These are phyloP conservation scores for Xylaria sp. DNA, from an alignment of 2,329 filamentous ascomycete species.

Conservation along the genomic window DNA sequence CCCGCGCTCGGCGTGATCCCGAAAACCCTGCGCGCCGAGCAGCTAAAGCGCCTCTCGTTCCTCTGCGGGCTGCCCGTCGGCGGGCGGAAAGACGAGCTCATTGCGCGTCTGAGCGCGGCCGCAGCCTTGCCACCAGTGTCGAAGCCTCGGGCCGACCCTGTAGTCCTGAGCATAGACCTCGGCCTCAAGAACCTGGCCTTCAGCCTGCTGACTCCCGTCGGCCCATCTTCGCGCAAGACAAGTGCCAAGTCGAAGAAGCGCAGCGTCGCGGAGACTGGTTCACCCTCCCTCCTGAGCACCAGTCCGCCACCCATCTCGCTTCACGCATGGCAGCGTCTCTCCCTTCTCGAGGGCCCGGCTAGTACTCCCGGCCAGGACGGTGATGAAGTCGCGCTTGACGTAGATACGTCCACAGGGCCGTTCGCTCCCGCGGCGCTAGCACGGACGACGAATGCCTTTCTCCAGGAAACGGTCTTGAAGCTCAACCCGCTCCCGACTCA, in stretches of 20 bases:
- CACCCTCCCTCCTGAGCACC: slow-evolving; percentile 26
- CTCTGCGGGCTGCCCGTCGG: slow-evolving; percentile 68
- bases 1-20: slow-evolving; percentile 8
- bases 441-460: slow-evolving; percentile 49
- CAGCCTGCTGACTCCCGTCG: slow-evolving; percentile 63
- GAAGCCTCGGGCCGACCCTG: slow-evolving; percentile 38
- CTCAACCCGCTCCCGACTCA: slow-evolving; percentile 74
- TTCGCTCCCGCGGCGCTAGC: slow-evolving; percentile 54
- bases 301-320: slow-evolving; percentile 41
- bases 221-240: background rate
- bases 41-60: slow-evolving; percentile 69
- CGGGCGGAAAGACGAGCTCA: slow-evolving; percentile 69
- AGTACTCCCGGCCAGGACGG: background rate
- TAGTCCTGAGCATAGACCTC: slow-evolving; percentile 83
- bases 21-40: slow-evolving; percentile 55
- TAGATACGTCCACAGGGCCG: background rate
- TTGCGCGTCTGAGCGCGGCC: slow-evolving; percentile 60
- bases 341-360: slow-evolving; percentile 22
- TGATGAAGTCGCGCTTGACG: background rate
- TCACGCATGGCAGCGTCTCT: slow-evolving; percentile 51
- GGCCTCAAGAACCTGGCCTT: slow-evolving; percentile 85
- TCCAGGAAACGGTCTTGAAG: slow-evolving; percentile 54
- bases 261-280: background rate
- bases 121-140: slow-evolving; percentile 48
- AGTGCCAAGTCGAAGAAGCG: slow-evolving; percentile 17